Evolutionary conservation across 306 rosid genomes (phyloP).

Genomic region (Begonia peltatifolia): DNA sequence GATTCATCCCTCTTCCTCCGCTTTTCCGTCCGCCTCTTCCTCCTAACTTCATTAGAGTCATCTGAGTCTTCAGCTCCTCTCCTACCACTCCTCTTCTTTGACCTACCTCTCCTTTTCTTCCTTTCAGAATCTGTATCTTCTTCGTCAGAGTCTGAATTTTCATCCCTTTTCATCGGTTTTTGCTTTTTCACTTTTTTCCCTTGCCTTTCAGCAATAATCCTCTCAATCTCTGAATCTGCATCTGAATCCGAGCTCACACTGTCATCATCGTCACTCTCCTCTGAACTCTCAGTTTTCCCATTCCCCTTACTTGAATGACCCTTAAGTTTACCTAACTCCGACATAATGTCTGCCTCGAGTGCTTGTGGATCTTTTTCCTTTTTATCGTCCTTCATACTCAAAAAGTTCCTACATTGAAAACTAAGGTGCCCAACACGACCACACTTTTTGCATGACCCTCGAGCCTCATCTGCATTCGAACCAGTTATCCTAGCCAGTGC

Average conservation of each 20-base stretch:
- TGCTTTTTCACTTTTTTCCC: slow-evolving; percentile 44
- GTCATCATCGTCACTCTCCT: slow-evolving; percentile 52
- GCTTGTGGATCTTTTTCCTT: slow-evolving; percentile 53
- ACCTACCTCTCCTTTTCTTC: slow-evolving; percentile 70
- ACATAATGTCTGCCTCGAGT: slow-evolving; percentile 33
- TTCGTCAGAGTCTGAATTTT: slow-evolving; percentile 29
- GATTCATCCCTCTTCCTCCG: slow-evolving; percentile 36
- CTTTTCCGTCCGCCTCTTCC: slow-evolving; percentile 49
- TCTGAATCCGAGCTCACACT: slow-evolving; percentile 68
- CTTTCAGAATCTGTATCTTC: slow-evolving; percentile 32
- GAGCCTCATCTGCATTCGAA: slow-evolving; percentile 55
- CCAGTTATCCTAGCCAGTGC: slow-evolving; percentile 84
- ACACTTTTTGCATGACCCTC: slow-evolving; percentile 86
- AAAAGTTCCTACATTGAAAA: slow-evolving; percentile 80
- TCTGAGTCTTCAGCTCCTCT: slow-evolving; percentile 51
- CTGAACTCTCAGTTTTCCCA: slow-evolving; percentile 40
- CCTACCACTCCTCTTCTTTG: slow-evolving; percentile 54
- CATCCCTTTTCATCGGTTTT: slow-evolving; percentile 26
- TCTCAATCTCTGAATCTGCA: slow-evolving; percentile 66
- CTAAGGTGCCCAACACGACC: slow-evolving; percentile 93
- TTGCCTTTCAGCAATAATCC: slow-evolving; percentile 45
- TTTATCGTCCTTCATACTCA: slow-evolving; percentile 51
- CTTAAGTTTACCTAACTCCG: slow-evolving; percentile 53
- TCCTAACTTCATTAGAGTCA: slow-evolving; percentile 37
- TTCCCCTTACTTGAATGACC: slow-evolving; percentile 31